Percentiles rank a stretch among this genome's conserved stretches.
Evolutionary conservation across 371 early-diverging fungal species (phyloP).

Genomic region (Saksenaea oblongispora): DNA sequence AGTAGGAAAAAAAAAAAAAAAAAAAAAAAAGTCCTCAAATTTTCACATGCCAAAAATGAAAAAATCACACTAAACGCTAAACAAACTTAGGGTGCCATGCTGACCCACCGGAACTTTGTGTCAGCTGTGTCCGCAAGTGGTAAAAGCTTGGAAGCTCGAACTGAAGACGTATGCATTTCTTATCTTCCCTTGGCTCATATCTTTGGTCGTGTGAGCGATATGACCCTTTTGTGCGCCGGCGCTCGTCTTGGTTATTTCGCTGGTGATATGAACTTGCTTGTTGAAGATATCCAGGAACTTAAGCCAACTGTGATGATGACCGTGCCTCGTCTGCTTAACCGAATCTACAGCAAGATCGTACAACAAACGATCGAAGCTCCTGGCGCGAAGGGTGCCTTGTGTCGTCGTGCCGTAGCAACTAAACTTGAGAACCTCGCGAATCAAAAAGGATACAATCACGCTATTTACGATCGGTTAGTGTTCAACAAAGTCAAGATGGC

Average conservation of each 20-base stretch:
- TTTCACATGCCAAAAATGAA: background rate
- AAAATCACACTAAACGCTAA: no score
- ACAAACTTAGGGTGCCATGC: conserved; percentile 48
- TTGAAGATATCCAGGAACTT: conserved; percentile 82
- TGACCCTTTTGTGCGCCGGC: conserved; percentile 31
- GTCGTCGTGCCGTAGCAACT: conserved; percentile 49
- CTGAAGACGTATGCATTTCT: conserved; percentile 52
- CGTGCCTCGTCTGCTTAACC: conserved; percentile 94
- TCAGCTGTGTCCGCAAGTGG: conserved; percentile 25
- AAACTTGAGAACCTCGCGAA: conserved; percentile 63
- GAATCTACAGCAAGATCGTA: conserved; percentile 82
- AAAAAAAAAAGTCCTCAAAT: background rate
- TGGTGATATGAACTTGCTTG: conserved; percentile 77
- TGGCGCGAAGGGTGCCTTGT: conserved; percentile 61
- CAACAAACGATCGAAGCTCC: conserved; percentile 73
- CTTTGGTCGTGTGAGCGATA: conserved; percentile 74
- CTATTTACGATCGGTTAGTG: conserved; percentile 90
- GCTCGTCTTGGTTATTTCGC: conserved; percentile 80
- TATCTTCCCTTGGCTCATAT: conserved; percentile 95
- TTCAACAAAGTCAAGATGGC: conserved; percentile 85
- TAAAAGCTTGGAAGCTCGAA: conserved; percentile 13
- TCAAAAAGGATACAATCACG: conserved; percentile 64
- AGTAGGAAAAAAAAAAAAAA: no score
- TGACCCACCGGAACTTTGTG: conserved; percentile 54
- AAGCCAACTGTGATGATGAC: conserved; percentile 83